Evolutionary conservation across 257 asterid genomes (phyloP), one percentile per base, ranked within the genome.

Genomic region (Lavandula angustifolia): DNA sequence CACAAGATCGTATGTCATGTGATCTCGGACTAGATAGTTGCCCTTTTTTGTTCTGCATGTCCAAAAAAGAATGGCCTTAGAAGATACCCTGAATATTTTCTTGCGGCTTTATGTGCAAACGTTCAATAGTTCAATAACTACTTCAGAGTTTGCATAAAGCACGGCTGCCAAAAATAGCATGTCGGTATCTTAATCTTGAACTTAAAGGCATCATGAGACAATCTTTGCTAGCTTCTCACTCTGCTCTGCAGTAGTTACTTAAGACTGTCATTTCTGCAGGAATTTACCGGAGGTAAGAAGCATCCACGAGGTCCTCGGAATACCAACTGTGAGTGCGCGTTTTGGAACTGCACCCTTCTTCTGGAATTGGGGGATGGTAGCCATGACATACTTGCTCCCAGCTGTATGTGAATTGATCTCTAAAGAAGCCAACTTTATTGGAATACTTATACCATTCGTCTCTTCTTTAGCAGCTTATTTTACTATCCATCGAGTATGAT

Each of bases 351-450:
- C 87, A 12, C 99, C 99, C 6, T 87, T 89, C 74, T 82, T 92
- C 77, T 92, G 99, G 97, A 89, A 92, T 73, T 92, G 97, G 99
- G 99, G 97, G 78, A 92, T 92, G 97, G 63, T 51, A 17, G 97
- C 97, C 54, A 81, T 89, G 96, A 75, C 84, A 57, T 78, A 70
- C 73, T 73, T 92, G 70, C 84, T 89, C 68, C 92, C 97, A n/a
- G 71, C 82, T 34, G 99, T 89, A 82, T 53, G 94, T 73, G 64
- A 60, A 70, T 60, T 59, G 6, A 69, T 61, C 41, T 57, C 59
- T 59, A 42, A 64, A 29, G 43, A 60, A 47, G 53, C 14, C 64
- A 10, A 34, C 54, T 43, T 48, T 13, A 40, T 14, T n/a, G 35
- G 44, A 22, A 22, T 22, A 22, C 27, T 22, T 22, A 54, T 66